These are phyloP conservation scores for Fusarium globosum DNA, from an alignment of 2,329 filamentous ascomycete species.

Conservation along the genomic window DNA sequence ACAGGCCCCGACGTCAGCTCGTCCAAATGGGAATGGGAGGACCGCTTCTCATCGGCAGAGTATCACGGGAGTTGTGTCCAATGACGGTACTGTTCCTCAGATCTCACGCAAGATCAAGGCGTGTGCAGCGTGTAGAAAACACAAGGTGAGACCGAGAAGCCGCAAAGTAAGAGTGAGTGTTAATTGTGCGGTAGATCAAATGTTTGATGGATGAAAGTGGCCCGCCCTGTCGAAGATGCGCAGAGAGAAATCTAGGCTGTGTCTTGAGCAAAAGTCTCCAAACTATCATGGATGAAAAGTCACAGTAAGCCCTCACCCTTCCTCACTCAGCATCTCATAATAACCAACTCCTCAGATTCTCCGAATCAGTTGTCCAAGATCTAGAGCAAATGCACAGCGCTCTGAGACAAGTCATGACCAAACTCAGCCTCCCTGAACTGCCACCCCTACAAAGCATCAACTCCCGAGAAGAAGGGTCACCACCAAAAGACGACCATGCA, in stretches of 20 bases:
- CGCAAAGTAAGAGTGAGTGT: neutral
- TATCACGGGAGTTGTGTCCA: conserved; percentile 11
- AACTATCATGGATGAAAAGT: conserved; percentile 55
- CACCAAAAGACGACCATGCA: conserved; percentile 35
- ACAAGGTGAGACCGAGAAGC: conserved; percentile 48
- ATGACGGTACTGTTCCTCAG: conserved; percentile 44
- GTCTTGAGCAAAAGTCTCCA: conserved; percentile 56
- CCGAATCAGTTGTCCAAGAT: conserved; percentile 40
- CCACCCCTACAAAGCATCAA: conserved; percentile 38
- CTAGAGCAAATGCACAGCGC: conserved; percentile 43
- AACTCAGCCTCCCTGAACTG: conserved; percentile 41
- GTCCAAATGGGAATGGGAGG: conserved; percentile 34
- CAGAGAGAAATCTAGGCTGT: conserved; percentile 51
- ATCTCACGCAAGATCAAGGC: conserved; percentile 56
- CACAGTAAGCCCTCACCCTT: conserved; percentile 43
- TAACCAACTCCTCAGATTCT: conserved; percentile 4
- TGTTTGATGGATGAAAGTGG: conserved; percentile 55
- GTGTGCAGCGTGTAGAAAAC: conserved; percentile 55
- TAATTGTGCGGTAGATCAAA: conserved; percentile 49
- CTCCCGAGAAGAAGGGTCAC: conserved; percentile 39
- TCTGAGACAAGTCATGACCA: conserved; percentile 41
- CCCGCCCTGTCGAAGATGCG: conserved; percentile 53
- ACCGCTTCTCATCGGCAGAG: conserved; percentile 36
- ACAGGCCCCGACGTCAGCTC: conserved; percentile 25
- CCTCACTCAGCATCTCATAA: neutral